Evolutionary conservation across 163 green algal species (phyloP).

Genomic region (Volvox carteri): DNA sequence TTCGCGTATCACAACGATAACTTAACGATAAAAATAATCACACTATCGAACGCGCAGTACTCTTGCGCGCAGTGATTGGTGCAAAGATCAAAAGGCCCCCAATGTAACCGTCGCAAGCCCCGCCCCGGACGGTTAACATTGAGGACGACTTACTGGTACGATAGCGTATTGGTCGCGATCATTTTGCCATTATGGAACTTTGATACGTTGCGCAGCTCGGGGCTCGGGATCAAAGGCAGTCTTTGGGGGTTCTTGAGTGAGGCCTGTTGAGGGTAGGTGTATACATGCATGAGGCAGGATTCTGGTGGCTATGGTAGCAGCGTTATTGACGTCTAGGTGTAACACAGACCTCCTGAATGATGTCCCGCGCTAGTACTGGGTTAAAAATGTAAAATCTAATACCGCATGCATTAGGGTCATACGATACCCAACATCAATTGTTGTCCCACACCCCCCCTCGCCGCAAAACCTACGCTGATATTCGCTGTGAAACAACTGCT

Average conservation of each 20-base stretch:
- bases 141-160: background rate
- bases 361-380: background rate
- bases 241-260: background rate
- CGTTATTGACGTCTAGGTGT: background rate
- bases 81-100: background rate
- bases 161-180: background rate
- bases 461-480: background rate
- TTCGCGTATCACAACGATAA: background rate
- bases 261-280: background rate
- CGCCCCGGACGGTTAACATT: no score
- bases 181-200: slow-evolving; percentile 2
- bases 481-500: background rate
- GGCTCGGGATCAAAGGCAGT: background rate
- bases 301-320: background rate
- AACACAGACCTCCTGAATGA: background rate
- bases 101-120: no score
- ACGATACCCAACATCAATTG: background rate
- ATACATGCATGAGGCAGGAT: background rate
- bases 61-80: background rate
- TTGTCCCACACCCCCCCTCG: no score
- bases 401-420: background rate
- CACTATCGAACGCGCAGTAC: background rate
- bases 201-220: background rate
- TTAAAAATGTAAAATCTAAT: background rate
- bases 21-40: background rate